Base-by-base conservation (phyloP, 108 stramenopile species). In the Seminavis robusta region DNA sequence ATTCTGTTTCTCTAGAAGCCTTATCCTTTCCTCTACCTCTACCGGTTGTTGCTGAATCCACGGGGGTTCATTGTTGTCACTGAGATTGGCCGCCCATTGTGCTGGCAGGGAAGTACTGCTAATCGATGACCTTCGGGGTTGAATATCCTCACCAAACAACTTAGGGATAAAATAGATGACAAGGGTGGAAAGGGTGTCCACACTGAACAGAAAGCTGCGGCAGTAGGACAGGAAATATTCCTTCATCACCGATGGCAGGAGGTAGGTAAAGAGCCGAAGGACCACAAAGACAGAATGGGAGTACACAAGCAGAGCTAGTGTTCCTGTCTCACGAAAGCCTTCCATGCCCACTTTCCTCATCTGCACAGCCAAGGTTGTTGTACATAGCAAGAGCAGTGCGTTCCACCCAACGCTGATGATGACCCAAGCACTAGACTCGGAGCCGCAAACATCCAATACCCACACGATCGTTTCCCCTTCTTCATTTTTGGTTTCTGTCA, bases 291-390 rank as follows among this genome's bases (percentile, higher is more conserved):
- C 7, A 31, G 50, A 63, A 23, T 72, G 63, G 1, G 64, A 65
- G 31, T 72, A 72, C 4, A 72, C 48, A 63, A 72, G 60, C 11
- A 57, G 25, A 38, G 42, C 71, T 42, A 72, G 29, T 37, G 46
- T 56, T 19, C 57, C 26, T 2, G 63, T 60, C 23, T 72, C 71
- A 49, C 65, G 60, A 10, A 72, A 45, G 10, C 39, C 63, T 11
- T 49, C 63, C 16, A 21, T 11, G 11, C 43, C 40, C 0, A 50
- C 48, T 10, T 38, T 45, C 19, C 71, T 25, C 11, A 59, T 48
- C 48, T 72, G 71, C 33, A 72, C 52, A 5, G 71, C 49, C 37
- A 72, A 37, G 34, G 61, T 49, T 3, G 71, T 38, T 11, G 71
- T 64, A 11, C 54, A n/a, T 23, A 72, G n/a, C 24, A 72, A 25